Base-by-base conservation (phyloP, 2,329 filamentous ascomycete genomes). In the Amesomyces nigricolor region DNA sequence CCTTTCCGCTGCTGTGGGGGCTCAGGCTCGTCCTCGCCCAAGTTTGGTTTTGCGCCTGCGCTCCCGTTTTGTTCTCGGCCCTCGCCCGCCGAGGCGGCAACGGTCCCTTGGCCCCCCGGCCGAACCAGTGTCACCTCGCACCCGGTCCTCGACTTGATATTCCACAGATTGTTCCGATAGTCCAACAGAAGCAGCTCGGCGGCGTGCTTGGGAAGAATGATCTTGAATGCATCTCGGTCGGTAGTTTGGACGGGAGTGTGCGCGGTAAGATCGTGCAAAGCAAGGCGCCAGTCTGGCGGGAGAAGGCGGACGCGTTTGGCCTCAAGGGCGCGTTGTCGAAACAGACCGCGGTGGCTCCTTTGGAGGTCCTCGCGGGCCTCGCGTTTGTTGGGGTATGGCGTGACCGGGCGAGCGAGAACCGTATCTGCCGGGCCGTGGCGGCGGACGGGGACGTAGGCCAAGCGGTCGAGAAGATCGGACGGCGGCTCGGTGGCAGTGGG, bases 271-370 rank as follows among this genome's bases (percentile, higher is more conserved):
- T 70, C 58, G 8, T 64, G 57, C 40, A 79, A 68, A 10, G 72
- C 70, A 5, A 64, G 59, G 13, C 66, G 69, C 75, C 75, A 79
- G 56, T 73, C 66, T 70, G 65, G 37, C 68, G 61, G 14, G 51
- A 69, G 66, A 11, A 64, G 62, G 17, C 63, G 59, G 55, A 68
- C 70, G 19, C 72, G 65, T 16, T 64, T 63, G 40, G 64, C 61
- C 40, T 72, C 68, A 42, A 73, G 64, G 4, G 69, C 69, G 2
- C 66, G 57, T 58, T 77, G 75, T 6, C 68, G 67, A n/a, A 62
- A 62, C 14, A 71, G 60, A n/a, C 62, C 67, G 19, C 61, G 47
- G 19, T 58, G 55, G 38, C 65, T 60, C 43, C 56, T 54, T 32
- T 58, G 53, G 5, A 51, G 43, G 54, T 63, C 67, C n/a, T 54